Evolutionary conservation across 108 stramenopile genomes (phyloP), one percentile per base, ranked within the genome.

Genomic region (Cyclotella kingstonii): DNA sequence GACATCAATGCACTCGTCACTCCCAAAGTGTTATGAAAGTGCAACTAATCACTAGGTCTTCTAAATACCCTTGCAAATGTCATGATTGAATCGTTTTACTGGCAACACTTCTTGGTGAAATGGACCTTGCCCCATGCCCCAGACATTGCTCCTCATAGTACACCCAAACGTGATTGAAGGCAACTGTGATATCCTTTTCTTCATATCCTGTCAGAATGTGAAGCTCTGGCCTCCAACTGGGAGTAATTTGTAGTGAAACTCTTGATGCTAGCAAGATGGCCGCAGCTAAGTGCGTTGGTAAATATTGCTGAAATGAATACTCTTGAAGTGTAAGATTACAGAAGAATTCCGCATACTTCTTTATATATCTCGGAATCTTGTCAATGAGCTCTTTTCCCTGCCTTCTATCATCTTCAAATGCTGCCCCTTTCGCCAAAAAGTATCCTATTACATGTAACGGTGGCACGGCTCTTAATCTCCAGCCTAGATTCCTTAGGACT

Each of bases 281-380:
- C 26, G 91, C 91, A 17, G 89, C 93, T 17, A 96, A 70, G 48
- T 81, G 81, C 0, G 85, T 87, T 21, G 96, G 94, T 31, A 82
- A 61, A 60, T 91, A 91, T 48, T 85, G 79, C 58, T 94, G 94
- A 61, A 96, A 96, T 17, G 84, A 63, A 58, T 93, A 93, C 66
- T 94, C 91, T 71, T 96, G 96, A 12, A 94, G 73, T 23, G 91
- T 87, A 2, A 96, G 80, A 76, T 96, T 95, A 74, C 91, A 94
- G 63, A 96, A 96, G 62, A 96, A 96, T 9, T 94, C 93, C 10
- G 90, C 86, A 70, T 95, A 96, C 75, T 93, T 93, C 68, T 89
- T 91, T 48, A 95, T 79, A 67, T 95, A 95, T 60, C 79, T 86
- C 27, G 91, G 90, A 36, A 94, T 94, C 83, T 96, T 93, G 14